Evolutionary conservation across 2,329 filamentous ascomycete genomes (phyloP).

Genomic region (Diplodia sapinea): DNA sequence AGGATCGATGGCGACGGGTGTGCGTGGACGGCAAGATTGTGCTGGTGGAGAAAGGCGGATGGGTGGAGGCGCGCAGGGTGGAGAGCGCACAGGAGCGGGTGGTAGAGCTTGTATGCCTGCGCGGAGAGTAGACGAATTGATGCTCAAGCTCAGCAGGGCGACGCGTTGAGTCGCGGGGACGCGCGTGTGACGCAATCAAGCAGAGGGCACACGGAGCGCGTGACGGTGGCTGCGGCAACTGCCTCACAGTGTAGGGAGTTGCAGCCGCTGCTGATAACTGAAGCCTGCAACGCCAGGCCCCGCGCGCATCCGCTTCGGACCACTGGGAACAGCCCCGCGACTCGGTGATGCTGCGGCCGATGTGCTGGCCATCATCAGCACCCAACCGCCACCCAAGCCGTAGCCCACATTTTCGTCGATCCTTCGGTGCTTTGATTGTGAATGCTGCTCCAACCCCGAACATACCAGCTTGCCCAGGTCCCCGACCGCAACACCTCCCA

Average conservation of each 20-base stretch:
- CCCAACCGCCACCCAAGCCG: conserved; percentile 22
- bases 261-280: conserved; percentile 1
- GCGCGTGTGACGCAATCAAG: conserved; percentile 27
- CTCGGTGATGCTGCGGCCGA: conserved; percentile 8
- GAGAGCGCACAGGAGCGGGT: conserved; percentile 41
- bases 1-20: conserved; percentile 79
- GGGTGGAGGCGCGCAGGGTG: conserved; percentile 68
- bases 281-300: neutral
- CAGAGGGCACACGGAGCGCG: conserved; percentile 26
- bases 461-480: conserved; percentile 46
- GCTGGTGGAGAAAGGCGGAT: conserved; percentile 70
- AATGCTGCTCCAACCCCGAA: conserved; percentile 52
- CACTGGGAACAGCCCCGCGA: neutral
- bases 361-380: conserved; percentile 11
- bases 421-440: conserved; percentile 32
- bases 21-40: conserved; percentile 94
- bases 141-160: conserved; percentile 23
- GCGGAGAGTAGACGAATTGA: conserved; percentile 32
- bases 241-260: conserved; percentile 8
- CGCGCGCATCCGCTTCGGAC: conserved; percentile 14
- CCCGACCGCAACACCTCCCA: conserved; percentile 43
- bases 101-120: conserved; percentile 43
- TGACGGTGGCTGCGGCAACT: conserved; percentile 20
- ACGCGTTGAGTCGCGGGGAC: conserved; percentile 15
- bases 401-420: conserved; percentile 24